Percentiles rank a stretch among this genome's conserved stretches.
These are phyloP conservation scores for Amyloporia xantha DNA, from an alignment of 768 basidiomycete genomes.

Conservation along the genomic window DNA sequence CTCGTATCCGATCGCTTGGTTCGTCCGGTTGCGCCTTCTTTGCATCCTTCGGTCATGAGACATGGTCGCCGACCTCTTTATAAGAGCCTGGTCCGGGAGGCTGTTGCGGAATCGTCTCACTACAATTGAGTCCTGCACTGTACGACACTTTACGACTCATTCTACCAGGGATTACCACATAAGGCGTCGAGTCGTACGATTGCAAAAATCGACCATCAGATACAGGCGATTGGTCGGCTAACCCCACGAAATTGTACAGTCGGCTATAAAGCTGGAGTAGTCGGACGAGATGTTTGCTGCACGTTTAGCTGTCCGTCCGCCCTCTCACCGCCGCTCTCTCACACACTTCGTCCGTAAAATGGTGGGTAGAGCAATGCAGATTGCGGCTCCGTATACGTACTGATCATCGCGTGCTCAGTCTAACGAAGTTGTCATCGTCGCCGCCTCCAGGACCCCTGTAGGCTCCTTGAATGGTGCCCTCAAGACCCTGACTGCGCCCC, in stretches of 20 bases:
- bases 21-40: background rate
- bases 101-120: background rate
- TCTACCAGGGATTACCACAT: no score
- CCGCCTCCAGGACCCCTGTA: constrained; percentile 90
- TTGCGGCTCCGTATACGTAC: background rate
- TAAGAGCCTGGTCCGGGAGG: background rate
- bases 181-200: constrained; percentile 16
- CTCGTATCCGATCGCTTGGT: no score
- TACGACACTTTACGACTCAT: no score
- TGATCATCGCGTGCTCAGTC: constrained; percentile 17
- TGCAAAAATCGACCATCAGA: constrained; percentile 9
- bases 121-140: background rate
- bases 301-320: constrained; percentile 23
- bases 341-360: constrained; percentile 21
- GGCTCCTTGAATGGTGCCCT: constrained; percentile 88
- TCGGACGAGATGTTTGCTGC: constrained; percentile 14
- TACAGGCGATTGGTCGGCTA: constrained; percentile 12
- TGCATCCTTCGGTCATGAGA: constrained; percentile 1
- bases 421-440: constrained; percentile 89
- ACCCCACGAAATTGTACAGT: constrained; percentile 8
- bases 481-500: constrained; percentile 82
- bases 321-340: constrained; percentile 32
- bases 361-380: constrained; percentile 15
- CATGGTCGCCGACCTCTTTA: background rate
- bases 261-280: constrained; percentile 13